Percentiles rank a stretch among this genome's conserved stretches.
phyloP scores from a whole-genome alignment of 176 grass and related monocot species.

The Bromus sterilis region DNA sequence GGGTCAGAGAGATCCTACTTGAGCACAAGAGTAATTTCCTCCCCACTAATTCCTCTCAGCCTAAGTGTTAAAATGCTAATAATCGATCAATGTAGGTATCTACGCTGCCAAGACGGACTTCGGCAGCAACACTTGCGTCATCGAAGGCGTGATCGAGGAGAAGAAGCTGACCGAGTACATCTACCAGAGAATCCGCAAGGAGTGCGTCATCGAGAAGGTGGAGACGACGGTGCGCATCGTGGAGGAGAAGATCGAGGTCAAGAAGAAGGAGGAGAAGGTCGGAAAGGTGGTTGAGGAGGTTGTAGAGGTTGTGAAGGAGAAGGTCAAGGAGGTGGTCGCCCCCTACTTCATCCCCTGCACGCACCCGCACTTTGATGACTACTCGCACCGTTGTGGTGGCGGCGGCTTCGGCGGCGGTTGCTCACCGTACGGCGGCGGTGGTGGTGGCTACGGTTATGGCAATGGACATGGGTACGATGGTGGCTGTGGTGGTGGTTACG shows the following conservation, averaged over 20 bases:
- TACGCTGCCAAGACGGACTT: slow-evolving; percentile 60
- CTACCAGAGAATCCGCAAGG: slow-evolving; percentile 36
- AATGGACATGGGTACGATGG: not conserved
- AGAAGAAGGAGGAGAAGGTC: not conserved
- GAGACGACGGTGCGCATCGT: slow-evolving; percentile 40
- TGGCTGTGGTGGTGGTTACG: not conserved
- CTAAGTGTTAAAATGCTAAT: too few species aligned
- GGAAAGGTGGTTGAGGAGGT: slow-evolving; percentile 3
- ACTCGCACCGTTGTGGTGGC: too few species aligned
- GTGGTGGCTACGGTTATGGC: not conserved
- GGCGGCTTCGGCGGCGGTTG: not conserved
- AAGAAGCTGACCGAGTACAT: slow-evolving; percentile 57
- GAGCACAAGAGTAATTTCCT: slow-evolving; percentile 61
- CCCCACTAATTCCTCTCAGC: not conserved
- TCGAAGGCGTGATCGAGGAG: slow-evolving; percentile 56
- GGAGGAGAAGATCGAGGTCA: slow-evolving; percentile 36
- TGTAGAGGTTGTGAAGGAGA: slow-evolving; percentile 29
- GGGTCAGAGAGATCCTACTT: slow-evolving; percentile 46
- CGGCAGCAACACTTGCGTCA: slow-evolving; percentile 46
- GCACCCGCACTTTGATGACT: slow-evolving; percentile 50
- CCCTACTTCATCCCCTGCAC: slow-evolving; percentile 83
- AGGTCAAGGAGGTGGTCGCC: slow-evolving; percentile 43
- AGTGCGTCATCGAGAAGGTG: slow-evolving; percentile 33
- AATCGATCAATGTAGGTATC: slow-evolving; percentile 28
- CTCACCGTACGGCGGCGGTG: not conserved